These are phyloP conservation scores for Puccinia horiana DNA, from an alignment of 1,284 basidiomycete genomes.

Conservation along the genomic window DNA sequence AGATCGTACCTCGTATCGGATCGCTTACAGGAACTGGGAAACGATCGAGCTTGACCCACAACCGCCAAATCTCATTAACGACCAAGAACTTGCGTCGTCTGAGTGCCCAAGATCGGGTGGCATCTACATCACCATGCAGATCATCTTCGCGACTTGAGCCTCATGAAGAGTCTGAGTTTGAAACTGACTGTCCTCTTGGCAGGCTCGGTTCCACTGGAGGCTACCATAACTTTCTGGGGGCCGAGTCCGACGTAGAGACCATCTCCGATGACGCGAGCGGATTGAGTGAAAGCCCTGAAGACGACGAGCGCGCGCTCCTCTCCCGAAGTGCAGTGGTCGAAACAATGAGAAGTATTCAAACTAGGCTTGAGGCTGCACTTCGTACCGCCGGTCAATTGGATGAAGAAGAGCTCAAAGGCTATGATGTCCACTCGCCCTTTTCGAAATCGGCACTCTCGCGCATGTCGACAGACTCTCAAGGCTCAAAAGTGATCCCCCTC, in stretches of 20 bases:
- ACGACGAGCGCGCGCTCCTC: constrained; percentile 38
- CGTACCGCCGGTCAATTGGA: constrained; percentile 47
- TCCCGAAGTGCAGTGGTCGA: constrained; percentile 50
- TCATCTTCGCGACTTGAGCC: constrained; percentile 38
- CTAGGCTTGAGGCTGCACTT: constrained; percentile 51
- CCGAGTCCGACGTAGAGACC: constrained; percentile 34
- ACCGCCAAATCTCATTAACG: constrained; percentile 18
- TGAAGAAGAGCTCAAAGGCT: constrained; percentile 48
- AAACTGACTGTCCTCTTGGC: constrained; percentile 2
- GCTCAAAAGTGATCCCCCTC: constrained; percentile 36
- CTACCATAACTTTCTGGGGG: not conserved
- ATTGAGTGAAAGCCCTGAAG: constrained; percentile 33
- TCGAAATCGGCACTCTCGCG: constrained; percentile 19
- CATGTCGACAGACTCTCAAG: constrained; percentile 40
- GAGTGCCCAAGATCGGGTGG: constrained; percentile 8
- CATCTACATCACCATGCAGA: constrained; percentile 5
- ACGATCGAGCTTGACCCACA: not conserved
- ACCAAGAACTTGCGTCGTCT: constrained; percentile 37
- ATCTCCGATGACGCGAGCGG: constrained; percentile 27
- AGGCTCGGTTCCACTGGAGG: not conserved
- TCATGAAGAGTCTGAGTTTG: not conserved
- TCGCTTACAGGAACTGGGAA: not conserved
- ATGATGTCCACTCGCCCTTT: constrained; percentile 8
- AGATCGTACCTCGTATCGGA: not conserved
- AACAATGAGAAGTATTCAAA: constrained; percentile 51